Percentiles rank a stretch among this genome's conserved stretches.
phyloP scores from a whole-genome alignment of 257 asterid genomes.

The Lavandula angustifolia region DNA sequence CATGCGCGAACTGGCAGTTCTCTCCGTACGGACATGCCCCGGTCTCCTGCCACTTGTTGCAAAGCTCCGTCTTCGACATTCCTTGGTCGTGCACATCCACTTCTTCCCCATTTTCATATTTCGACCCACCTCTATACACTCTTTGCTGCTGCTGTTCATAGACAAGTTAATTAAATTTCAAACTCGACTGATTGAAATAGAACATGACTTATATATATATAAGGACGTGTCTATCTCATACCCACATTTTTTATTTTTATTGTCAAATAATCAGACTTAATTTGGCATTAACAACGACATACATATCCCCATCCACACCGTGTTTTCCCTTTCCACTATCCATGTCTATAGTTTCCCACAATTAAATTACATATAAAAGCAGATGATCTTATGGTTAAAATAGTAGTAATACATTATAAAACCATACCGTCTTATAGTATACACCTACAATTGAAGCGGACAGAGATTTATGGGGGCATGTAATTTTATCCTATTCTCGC shows the following conservation, averaged over 20 bases:
- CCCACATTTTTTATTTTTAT: too few relatives aligned
- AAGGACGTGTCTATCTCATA: too few relatives aligned
- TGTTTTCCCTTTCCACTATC: too few relatives aligned
- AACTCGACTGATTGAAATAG: background rate
- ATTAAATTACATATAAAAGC: too few relatives aligned
- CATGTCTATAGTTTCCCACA: too few relatives aligned
- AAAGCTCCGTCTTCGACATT: slow-evolving; percentile 74
- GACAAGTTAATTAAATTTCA: too few relatives aligned
- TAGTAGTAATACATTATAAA: too few relatives aligned
- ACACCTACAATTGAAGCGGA: too few relatives aligned
- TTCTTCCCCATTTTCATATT: slow-evolving; percentile 54
- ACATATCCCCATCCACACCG: background rate
- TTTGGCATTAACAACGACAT: background rate
- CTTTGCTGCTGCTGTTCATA: slow-evolving; percentile 45
- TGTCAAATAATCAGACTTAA: too few relatives aligned
- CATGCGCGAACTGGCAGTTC: slow-evolving; percentile 81
- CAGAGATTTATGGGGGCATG: too few relatives aligned
- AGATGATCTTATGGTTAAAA: too few relatives aligned
- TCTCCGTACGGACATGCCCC: slow-evolving; percentile 72
- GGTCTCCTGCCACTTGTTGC: slow-evolving; percentile 89
- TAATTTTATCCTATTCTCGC: background rate
- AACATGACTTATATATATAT: background rate
- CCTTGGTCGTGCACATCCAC: slow-evolving; percentile 79
- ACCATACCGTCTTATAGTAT: too few relatives aligned
- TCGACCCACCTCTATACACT: slow-evolving; percentile 52